These are phyloP conservation scores for Blastocystis sp. DNA, from an alignment of 352 stramenopile genomes.

Conservation along the genomic window DNA sequence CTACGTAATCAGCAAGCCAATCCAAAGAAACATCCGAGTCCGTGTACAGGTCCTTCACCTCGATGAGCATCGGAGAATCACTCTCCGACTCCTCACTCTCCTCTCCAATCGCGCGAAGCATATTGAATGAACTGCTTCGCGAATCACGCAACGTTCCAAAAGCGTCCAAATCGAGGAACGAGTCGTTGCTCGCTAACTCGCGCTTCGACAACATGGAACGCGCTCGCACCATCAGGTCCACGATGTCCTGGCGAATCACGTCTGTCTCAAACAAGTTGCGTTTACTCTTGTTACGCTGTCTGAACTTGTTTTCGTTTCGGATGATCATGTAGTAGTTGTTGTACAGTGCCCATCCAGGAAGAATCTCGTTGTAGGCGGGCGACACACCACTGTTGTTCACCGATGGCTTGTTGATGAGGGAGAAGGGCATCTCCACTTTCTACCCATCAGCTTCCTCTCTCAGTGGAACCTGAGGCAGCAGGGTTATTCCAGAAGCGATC, in stretches of 20 bases:
- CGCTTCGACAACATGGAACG: neutral
- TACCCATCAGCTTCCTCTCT: neutral
- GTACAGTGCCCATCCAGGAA: constrained; percentile 74
- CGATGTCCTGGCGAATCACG: constrained; percentile 69
- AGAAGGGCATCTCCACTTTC: constrained; percentile 68
- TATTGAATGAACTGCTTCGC: neutral
- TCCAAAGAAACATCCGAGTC: neutral
- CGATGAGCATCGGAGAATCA: neutral
- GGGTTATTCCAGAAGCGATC: constrained; percentile 79
- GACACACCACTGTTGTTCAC: neutral
- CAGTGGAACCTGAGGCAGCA: constrained; percentile 68
- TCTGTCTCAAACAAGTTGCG: constrained; percentile 66
- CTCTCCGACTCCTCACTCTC: constrained; percentile 10
- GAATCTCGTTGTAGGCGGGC: constrained; percentile 59
- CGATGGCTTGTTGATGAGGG: constrained; percentile 68
- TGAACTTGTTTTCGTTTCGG: constrained; percentile 75
- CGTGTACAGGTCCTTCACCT: neutral
- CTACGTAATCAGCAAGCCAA: neutral
- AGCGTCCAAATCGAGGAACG: constrained; percentile 10
- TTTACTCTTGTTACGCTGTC: constrained; percentile 61
- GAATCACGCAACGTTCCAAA: constrained; percentile 14
- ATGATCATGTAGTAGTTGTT: constrained; percentile 78
- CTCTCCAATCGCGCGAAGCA: neutral
- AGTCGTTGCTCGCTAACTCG: neutral
- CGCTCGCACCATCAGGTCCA: constrained; percentile 71